A percentile compares a stretch with the other conserved stretches of the same genome.
These are phyloP conservation scores for Lathyrus aphaca DNA, from an alignment of 306 rosid species.

Conservation along the genomic window DNA sequence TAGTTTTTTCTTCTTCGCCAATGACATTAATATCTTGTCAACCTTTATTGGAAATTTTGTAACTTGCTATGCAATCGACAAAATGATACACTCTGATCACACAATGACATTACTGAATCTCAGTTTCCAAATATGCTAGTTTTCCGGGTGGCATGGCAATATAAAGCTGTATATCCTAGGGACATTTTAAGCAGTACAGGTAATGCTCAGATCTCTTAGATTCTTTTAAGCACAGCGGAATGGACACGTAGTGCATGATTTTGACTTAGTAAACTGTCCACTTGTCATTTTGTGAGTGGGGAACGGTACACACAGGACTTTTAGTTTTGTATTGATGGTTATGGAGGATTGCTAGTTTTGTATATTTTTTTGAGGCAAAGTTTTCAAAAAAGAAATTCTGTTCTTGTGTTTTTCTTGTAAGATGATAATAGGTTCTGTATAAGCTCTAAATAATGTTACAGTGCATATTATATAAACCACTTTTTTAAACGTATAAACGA, in stretches of 20 bases:
- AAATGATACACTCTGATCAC: neutral
- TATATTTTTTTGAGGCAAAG: neutral
- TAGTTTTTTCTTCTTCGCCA: neutral
- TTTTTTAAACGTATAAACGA: neutral
- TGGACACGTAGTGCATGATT: neutral
- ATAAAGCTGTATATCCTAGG: neutral
- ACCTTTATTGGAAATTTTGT: neutral
- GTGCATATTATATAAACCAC: neutral
- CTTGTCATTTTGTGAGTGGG: neutral
- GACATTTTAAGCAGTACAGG: neutral
- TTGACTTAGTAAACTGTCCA: neutral
- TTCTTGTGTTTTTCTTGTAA: neutral
- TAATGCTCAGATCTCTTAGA: neutral
- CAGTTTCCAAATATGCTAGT: neutral
- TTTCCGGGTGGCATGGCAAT: neutral
- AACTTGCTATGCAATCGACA: neutral
- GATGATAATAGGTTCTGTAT: neutral
- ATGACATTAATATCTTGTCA: neutral
- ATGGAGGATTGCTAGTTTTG: neutral
- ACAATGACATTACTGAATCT: neutral
- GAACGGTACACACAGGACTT: neutral
- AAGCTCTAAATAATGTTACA: neutral
- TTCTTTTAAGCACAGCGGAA: too few species aligned
- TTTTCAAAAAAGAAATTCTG: neutral
- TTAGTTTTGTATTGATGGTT: neutral